These are phyloP conservation scores for Williopsis jadinii DNA, from an alignment of 1,139 yeast genomes.

Conservation along the genomic window DNA sequence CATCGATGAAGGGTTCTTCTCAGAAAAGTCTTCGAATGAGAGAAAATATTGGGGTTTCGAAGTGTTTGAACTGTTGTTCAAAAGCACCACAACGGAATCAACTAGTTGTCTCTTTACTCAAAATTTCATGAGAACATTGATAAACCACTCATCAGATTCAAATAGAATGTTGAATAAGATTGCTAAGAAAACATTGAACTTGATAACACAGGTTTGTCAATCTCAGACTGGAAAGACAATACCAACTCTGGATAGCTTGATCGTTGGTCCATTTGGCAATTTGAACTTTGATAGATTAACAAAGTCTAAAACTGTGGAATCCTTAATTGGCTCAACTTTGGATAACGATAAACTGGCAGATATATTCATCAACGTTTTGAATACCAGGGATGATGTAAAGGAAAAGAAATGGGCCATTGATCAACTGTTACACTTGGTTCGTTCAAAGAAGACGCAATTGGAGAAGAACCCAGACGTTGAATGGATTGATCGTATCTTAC, in stretches of 20 bases:
- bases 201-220: constrained; percentile 34
- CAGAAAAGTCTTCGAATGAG: constrained; percentile 74
- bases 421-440: constrained; percentile 49
- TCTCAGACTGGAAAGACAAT: constrained; percentile 40
- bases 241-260: constrained; percentile 39
- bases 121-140: constrained; percentile 66
- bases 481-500: constrained; percentile 44
- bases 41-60: constrained; percentile 86
- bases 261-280: constrained; percentile 47
- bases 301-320: constrained; percentile 60
- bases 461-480: constrained; percentile 22
- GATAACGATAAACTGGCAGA: constrained; percentile 26
- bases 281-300: constrained; percentile 74
- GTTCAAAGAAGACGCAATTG: constrained; percentile 34
- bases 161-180: constrained; percentile 63
- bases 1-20: constrained; percentile 74
- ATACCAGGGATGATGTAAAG: constrained; percentile 22
- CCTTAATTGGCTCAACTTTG: constrained; percentile 27
- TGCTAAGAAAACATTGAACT: constrained; percentile 45
- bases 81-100: constrained; percentile 27
- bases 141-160: constrained; percentile 67
- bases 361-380: constrained; percentile 26
- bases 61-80: constrained; percentile 48
- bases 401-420: constrained; percentile 65
- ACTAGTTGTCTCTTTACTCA: constrained; percentile 49